phyloP scores from a whole-genome alignment of 2,329 filamentous ascomycete species.

The Aspergillus oerlinghausenensis region DNA sequence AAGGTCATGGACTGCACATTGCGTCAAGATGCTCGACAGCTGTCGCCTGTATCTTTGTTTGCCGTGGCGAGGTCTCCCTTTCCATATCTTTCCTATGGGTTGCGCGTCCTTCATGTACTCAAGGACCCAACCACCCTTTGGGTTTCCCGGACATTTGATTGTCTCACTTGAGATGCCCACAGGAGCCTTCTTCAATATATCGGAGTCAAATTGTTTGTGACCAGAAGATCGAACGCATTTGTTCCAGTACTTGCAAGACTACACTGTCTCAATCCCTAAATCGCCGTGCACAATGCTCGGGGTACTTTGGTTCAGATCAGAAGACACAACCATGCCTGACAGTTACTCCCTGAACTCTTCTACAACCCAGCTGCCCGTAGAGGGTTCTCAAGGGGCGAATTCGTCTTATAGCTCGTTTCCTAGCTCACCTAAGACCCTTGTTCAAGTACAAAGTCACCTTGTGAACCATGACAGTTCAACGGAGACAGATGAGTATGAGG shows the following conservation, averaged over 20 bases:
- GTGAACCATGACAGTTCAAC: slow-evolving; percentile 30
- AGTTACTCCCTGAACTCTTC: slow-evolving; percentile 9
- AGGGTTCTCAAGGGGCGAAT: slow-evolving; percentile 5
- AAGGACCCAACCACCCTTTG: background rate
- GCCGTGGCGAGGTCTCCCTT: background rate
- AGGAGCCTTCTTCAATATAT: background rate
- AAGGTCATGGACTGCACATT: background rate
- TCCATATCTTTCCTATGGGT: background rate
- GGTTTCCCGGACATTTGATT: background rate
- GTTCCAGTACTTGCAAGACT: background rate
- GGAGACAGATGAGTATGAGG: slow-evolving; percentile 29
- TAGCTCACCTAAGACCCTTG: slow-evolving; percentile 22
- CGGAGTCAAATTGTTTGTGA: background rate
- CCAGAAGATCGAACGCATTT: background rate
- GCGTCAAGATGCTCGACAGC: background rate
- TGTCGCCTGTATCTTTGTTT: background rate
- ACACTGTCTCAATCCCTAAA: background rate
- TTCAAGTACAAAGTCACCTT: slow-evolving; percentile 27
- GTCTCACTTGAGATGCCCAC: background rate
- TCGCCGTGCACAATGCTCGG: slow-evolving; percentile 3
- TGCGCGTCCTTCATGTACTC: background rate
- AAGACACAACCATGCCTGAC: slow-evolving; percentile 7
- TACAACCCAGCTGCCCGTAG: slow-evolving; percentile 8
- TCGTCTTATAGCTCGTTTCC: slow-evolving; percentile 12
- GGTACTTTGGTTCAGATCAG: background rate